Percentiles rank a stretch among this genome's conserved stretches.
These are phyloP conservation scores for Fusarium denticulatum DNA, from an alignment of 2,329 filamentous ascomycete species.

Conservation along the genomic window DNA sequence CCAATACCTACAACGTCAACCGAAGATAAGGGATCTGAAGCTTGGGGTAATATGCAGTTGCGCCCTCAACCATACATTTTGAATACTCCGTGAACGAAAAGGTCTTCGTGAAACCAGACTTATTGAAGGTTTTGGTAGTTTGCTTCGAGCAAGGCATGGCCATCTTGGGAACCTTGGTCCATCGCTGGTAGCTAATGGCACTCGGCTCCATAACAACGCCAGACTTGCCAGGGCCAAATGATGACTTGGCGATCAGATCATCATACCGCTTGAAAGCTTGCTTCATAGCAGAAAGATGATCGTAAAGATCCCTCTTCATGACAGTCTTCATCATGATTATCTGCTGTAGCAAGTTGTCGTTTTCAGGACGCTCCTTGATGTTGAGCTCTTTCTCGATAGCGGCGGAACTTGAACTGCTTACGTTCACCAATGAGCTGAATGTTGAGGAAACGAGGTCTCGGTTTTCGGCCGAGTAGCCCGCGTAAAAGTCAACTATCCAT, in stretches of 20 bases:
- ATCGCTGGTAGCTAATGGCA: neutral
- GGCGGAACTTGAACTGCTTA: neutral
- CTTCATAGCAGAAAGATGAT: neutral
- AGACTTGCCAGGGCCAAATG: neutral
- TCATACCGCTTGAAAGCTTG: neutral
- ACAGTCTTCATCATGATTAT: neutral
- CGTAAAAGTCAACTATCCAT: neutral
- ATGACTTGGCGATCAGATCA: neutral
- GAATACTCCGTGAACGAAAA: neutral
- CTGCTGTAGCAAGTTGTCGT: neutral
- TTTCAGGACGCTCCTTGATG: neutral
- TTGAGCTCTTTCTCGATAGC: neutral
- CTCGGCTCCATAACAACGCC: neutral
- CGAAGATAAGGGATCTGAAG: neutral
- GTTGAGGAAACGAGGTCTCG: neutral
- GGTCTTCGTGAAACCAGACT: fast-evolving
- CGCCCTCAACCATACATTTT: neutral
- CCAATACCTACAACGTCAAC: neutral
- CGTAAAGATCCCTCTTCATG: neutral
- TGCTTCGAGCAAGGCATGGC: neutral
- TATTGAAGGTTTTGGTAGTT: neutral
- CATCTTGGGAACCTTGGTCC: neutral
- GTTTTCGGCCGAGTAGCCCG: neutral
- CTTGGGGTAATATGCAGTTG: neutral
- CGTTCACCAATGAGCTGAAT: neutral